Evolutionary conservation across 345 rosid species (phyloP).

Genomic region (Streptanthus diversifolius): DNA sequence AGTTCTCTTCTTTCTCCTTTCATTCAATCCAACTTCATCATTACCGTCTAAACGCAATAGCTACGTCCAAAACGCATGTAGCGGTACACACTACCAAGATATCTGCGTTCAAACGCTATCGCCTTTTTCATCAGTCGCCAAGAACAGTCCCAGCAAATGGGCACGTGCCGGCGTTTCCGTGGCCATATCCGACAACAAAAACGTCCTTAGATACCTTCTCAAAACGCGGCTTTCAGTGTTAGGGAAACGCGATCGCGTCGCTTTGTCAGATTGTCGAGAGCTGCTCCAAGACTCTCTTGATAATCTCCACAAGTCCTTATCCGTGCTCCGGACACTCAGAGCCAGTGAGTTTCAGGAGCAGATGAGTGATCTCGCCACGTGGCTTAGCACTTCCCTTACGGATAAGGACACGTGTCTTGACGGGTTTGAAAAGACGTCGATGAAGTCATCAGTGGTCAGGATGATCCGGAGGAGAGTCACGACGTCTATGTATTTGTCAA

Average conservation of each 20-base stretch:
- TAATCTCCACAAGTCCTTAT: constrained; percentile 59
- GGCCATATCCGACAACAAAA: constrained; percentile 52
- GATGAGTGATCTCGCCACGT: constrained; percentile 62
- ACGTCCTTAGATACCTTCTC: constrained; percentile 38
- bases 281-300: constrained; percentile 50
- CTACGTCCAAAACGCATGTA: constrained; percentile 69
- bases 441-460: constrained; percentile 31
- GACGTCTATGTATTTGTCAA: constrained; percentile 47
- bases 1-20: constrained; percentile 34
- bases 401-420: constrained; percentile 73
- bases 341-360: constrained; percentile 45
- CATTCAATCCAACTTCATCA: constrained; percentile 14
- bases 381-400: constrained; percentile 71
- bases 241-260: constrained; percentile 45
- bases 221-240: constrained; percentile 20
- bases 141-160: constrained; percentile 68
- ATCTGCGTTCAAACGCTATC: constrained; percentile 60
- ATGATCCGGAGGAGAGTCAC: constrained; percentile 40
- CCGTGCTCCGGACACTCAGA: constrained; percentile 48
- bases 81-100: constrained; percentile 59
- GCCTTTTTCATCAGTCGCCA: constrained; percentile 56
- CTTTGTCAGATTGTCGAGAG: constrained; percentile 73
- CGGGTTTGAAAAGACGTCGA: constrained; percentile 51
- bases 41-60: neutral
- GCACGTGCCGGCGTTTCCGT: constrained; percentile 86